Conservation (phyloP, 352 stramenopile species). For the Globisporangium spiculum region DNA sequence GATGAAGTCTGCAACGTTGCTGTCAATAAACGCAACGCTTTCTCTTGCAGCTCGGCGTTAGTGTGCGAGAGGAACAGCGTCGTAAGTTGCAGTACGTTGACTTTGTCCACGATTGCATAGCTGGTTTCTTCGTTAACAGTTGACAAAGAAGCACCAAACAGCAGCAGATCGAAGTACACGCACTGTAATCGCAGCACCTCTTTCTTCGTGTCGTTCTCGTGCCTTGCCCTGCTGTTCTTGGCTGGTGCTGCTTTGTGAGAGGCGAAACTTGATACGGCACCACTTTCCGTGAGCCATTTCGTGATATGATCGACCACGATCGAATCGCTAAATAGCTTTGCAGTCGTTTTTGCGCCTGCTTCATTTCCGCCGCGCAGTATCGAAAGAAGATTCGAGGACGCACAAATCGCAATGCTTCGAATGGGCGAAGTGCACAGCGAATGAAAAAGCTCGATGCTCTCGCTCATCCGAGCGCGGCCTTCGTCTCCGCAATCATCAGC, state of each 20-base stretch:
- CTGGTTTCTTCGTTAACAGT: not conserved
- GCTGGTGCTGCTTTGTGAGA: not conserved
- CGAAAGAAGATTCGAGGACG: not conserved
- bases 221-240: not conserved
- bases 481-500: not conserved
- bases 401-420: not conserved
- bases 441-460: not conserved
- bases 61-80: conserved; percentile 4
- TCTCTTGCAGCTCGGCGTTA: conserved; percentile 13
- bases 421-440: not conserved
- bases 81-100: not conserved
- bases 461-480: conserved; percentile 8
- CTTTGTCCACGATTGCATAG: not conserved
- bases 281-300: conserved; percentile 3
- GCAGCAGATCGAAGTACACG: conserved; percentile 8
- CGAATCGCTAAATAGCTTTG: not conserved
- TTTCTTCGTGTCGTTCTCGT: not conserved
- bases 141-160: not conserved
- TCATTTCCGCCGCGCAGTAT: not conserved
- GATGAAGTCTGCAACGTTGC: not conserved
- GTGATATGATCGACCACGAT: not conserved
- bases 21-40: conserved; percentile 1
- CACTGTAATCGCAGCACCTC: not conserved
- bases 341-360: not conserved
- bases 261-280: not conserved